These are phyloP conservation scores for Ichthyophthirius multifiliis DNA, from an alignment of 169 alveolate species.

Conservation along the genomic window DNA sequence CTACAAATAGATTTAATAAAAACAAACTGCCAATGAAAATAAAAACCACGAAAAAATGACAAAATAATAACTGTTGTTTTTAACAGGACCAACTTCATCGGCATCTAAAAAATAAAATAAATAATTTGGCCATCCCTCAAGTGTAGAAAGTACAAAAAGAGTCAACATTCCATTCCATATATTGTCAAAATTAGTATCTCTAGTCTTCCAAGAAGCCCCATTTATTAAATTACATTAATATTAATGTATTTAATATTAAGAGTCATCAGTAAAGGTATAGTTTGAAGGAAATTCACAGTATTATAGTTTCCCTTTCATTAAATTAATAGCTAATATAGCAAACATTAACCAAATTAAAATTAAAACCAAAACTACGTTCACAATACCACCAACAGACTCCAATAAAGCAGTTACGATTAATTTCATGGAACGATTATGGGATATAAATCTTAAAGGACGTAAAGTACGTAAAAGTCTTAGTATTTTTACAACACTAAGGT, in stretches of 20 bases:
- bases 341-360: conserved; percentile 75
- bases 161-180: conserved; percentile 67
- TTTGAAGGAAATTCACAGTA: conserved; percentile 56
- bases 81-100: conserved; percentile 42
- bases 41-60: conserved; percentile 65
- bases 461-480: conserved; percentile 80
- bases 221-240: background rate
- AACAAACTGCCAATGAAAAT: conserved; percentile 78
- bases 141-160: conserved; percentile 76
- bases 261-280: background rate
- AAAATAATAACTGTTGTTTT: conserved; percentile 46
- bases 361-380: conserved; percentile 70
- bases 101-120: conserved; percentile 66
- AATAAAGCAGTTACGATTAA: conserved; percentile 69
- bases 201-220: conserved; percentile 51
- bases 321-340: conserved; percentile 78
- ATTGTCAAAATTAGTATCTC: conserved; percentile 70
- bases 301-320: conserved; percentile 62
- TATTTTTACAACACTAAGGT: conserved; percentile 47
- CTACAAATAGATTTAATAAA: conserved; percentile 79
- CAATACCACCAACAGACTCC: conserved; percentile 69
- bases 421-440: conserved; percentile 75
- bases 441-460: conserved; percentile 82
- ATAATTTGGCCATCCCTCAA: conserved; percentile 84
- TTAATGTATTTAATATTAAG: background rate